Evolutionary conservation across 2,329 filamentous ascomycete genomes (phyloP), one percentile per base, ranked within the genome.

Genomic region (Fusarium cicatricum): DNA sequence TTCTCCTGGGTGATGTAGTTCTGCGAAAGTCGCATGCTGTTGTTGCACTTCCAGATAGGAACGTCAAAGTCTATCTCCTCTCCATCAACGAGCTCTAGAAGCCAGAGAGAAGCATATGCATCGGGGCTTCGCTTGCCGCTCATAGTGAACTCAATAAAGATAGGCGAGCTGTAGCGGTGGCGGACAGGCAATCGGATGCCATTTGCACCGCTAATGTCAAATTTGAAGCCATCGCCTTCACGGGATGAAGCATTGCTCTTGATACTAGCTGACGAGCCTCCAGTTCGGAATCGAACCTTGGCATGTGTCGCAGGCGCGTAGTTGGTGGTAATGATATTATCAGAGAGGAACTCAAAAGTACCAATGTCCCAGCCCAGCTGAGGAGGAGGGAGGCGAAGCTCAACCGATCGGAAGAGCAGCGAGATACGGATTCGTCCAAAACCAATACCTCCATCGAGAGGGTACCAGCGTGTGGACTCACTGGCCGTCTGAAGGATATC

Each of bases 281-380:
- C 93, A 9, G 94, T 98, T 31, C 92, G 85, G 65, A 96, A 75
- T 66, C 85, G 87, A 37, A 98, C 78, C 74, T 92, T 94, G 14
- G 92, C 81, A 70, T 91, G 92, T 37, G 85, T 77, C 33, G 82
- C 74, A 5, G 86, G 83, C 1, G 80, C 78, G 67, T 89, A 92
- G 41, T 82, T 82, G 12, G 82, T 76, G 0, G 90, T 86, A 0
- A 83, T 82, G 40, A 98, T 87, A 14, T 80, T 82, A 42, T 91
- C 82, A 0, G 89, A 91, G 0, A 84, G 77, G 71, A 98, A 96
- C 70, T 97, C 90, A 70, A 98, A 97, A 0, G 94, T 97, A 31
- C 95, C 95, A 37, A 98, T 91, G 57, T 97, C 92, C 91, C 94
- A 98, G 10, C 94, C 92, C 5, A 97, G 83, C 74, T 97, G 90